Percentiles rank a stretch among this genome's conserved stretches.
Evolutionary conservation across 1,284 basidiomycete species (phyloP).

Genomic region (Ustilago esculenta): DNA sequence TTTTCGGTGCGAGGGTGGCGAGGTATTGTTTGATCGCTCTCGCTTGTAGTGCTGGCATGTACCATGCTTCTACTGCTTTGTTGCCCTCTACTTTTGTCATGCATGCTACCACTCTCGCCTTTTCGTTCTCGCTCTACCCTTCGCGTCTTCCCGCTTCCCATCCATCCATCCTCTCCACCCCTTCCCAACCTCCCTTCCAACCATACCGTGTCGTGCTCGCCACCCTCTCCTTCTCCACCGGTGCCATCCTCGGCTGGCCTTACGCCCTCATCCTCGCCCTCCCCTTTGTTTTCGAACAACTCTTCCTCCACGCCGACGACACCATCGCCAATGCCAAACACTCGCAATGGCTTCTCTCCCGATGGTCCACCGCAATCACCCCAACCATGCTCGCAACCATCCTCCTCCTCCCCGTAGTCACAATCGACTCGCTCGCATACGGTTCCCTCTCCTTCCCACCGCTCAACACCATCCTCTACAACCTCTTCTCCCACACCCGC

Average conservation of each 20-base stretch:
- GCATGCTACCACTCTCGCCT: conserved; percentile 86
- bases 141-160: conserved; percentile 65
- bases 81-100: conserved; percentile 92
- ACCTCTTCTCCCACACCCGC: conserved; percentile 76
- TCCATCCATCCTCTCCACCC: conserved; percentile 28
- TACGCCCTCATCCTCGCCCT: conserved; percentile 85
- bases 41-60: conserved; percentile 89
- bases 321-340: conserved; percentile 20
- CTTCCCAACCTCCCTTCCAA: conserved; percentile 39
- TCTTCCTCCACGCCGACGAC: conserved; percentile 77
- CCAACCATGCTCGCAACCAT: conserved; percentile 74
- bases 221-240: conserved; percentile 79
- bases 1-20: conserved; percentile 86
- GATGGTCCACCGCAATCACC: conserved; percentile 75
- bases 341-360: conserved; percentile 49
- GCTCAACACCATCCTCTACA: conserved; percentile 94
- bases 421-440: conserved; percentile 83
- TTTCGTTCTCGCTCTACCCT: conserved; percentile 79
- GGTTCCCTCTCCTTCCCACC: conserved; percentile 81
- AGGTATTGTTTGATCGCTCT: conserved; percentile 89
- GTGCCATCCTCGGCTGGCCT: conserved; percentile 94
- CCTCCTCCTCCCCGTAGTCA: conserved; percentile 71
- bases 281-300: conserved; percentile 90
- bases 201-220: conserved; percentile 69
- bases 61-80: conserved; percentile 77